A percentile compares a stretch with the other conserved stretches of the same genome.
Evolutionary conservation across 2,329 filamentous ascomycete species (phyloP).

Genomic region (Microdochium bolleyi): DNA sequence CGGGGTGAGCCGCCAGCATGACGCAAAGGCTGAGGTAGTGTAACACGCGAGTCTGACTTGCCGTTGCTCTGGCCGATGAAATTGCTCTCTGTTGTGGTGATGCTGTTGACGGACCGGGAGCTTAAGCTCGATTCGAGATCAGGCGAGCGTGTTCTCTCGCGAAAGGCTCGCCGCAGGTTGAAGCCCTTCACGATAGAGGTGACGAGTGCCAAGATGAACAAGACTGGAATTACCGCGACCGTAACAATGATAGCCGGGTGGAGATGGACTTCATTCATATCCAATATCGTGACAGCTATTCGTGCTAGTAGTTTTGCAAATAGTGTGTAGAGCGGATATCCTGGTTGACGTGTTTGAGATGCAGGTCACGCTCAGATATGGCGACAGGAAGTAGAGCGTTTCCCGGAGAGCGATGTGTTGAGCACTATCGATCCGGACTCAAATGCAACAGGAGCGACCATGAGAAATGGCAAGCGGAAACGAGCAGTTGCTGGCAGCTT

Average conservation of each 20-base stretch:
- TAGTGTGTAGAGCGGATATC: slow-evolving; percentile 3
- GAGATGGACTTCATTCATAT: slow-evolving; percentile 12
- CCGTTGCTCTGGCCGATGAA: slow-evolving; percentile 14
- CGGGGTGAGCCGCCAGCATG: not conserved
- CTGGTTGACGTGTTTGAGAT: not conserved
- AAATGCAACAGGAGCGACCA: not conserved
- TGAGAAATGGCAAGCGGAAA: not conserved
- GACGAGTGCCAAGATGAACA: slow-evolving; percentile 26
- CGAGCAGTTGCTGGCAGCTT: not conserved
- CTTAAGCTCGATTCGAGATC: slow-evolving; percentile 8
- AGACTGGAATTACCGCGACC: slow-evolving; percentile 19
- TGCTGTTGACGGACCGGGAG: slow-evolving; percentile 5
- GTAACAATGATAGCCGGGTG: slow-evolving; percentile 13
- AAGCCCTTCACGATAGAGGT: slow-evolving; percentile 17
- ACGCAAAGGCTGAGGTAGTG: slow-evolving; percentile 3
- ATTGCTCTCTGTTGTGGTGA: slow-evolving; percentile 13
- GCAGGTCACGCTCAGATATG: slow-evolving; percentile 3
- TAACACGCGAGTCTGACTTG: slow-evolving; percentile 2
- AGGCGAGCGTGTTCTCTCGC: slow-evolving; percentile 17
- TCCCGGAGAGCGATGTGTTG: not conserved
- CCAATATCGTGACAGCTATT: slow-evolving; percentile 6
- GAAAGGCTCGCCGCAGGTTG: slow-evolving; percentile 12
- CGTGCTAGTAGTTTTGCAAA: slow-evolving; percentile 11
- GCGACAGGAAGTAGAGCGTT: slow-evolving; percentile 9
- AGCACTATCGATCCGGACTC: not conserved